Percentiles rank a stretch among this genome's conserved stretches.
phyloP scores from a whole-genome alignment of 2,329 filamentous ascomycete genomes.

The Diplodia seriata region DNA sequence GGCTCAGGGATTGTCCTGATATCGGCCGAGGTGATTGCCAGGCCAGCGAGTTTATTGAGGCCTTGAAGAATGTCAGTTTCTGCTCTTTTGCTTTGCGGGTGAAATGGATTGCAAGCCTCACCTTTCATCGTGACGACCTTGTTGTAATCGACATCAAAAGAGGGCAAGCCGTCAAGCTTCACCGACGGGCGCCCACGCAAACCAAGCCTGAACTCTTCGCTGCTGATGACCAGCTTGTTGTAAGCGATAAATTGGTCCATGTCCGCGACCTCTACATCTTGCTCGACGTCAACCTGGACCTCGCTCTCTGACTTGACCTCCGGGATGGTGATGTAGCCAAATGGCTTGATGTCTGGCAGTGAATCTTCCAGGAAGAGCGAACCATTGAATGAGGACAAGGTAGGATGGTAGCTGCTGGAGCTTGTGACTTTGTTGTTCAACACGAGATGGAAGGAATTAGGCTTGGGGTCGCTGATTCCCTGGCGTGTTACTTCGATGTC shows the following conservation, averaged over 20 bases:
- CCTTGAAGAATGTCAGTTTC: slow-evolving; percentile 47
- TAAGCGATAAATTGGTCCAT: slow-evolving; percentile 58
- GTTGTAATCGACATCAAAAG: slow-evolving; percentile 61
- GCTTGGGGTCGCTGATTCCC: slow-evolving; percentile 58
- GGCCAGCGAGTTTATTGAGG: slow-evolving; percentile 63
- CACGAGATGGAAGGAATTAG: slow-evolving; percentile 57
- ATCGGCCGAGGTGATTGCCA: slow-evolving; percentile 52
- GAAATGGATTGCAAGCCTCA: slow-evolving; percentile 39
- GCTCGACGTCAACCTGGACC: slow-evolving; percentile 53
- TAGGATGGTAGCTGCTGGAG: slow-evolving; percentile 60
- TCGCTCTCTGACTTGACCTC: slow-evolving; percentile 47
- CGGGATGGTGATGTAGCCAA: slow-evolving; percentile 57
- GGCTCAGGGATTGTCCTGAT: slow-evolving; percentile 42
- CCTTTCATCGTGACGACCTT: slow-evolving; percentile 65
- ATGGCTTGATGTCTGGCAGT: slow-evolving; percentile 44
- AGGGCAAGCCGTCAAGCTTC: slow-evolving; percentile 59
- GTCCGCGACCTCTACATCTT: slow-evolving; percentile 54
- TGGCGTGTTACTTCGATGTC: slow-evolving; percentile 59
- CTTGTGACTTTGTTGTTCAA: slow-evolving; percentile 58
- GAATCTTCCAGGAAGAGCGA: slow-evolving; percentile 56
- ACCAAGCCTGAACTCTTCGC: slow-evolving; percentile 58
- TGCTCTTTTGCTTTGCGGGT: not conserved
- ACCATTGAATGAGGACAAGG: slow-evolving; percentile 61
- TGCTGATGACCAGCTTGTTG: slow-evolving; percentile 56
- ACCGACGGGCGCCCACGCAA: slow-evolving; percentile 61